Evolutionary conservation across 140 eudicot genomes (phyloP).

Genomic region (Ambrosia hybrid): DNA sequence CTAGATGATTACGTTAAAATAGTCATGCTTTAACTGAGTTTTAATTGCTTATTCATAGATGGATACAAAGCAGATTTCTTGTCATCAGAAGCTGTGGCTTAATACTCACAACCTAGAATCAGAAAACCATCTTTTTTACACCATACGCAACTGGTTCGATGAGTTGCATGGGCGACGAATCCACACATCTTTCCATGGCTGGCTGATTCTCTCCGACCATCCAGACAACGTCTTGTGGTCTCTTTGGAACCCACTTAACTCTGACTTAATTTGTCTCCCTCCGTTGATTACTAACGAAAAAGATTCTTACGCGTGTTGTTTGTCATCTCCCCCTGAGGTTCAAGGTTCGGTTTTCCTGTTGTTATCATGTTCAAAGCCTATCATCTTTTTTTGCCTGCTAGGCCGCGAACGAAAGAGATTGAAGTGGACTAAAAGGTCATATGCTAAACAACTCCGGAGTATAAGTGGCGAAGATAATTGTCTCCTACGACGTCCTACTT

Average conservation of each 20-base stretch:
- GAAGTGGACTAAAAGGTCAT: neutral
- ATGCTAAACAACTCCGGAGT: neutral
- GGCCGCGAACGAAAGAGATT: neutral
- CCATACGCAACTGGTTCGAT: too few relatives aligned
- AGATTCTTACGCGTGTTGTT: neutral
- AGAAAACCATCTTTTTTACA: neutral
- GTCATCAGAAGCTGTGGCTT: neutral
- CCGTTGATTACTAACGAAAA: neutral
- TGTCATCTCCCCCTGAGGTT: neutral
- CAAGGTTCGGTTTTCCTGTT: neutral
- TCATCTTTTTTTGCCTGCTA: neutral
- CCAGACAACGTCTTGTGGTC: neutral
- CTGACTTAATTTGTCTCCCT: neutral
- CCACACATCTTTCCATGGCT: neutral
- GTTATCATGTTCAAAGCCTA: too few relatives aligned
- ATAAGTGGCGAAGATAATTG: neutral
- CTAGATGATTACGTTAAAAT: too few relatives aligned
- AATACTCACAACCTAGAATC: neutral
- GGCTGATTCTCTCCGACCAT: constrained; percentile 4
- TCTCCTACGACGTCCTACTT: neutral
- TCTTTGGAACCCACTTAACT: neutral
- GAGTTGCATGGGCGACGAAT: neutral
- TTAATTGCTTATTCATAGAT: neutral
- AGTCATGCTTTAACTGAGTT: too few relatives aligned
- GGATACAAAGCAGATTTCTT: neutral